These are phyloP conservation scores for Moniliella sp. DNA, from an alignment of 1,284 basidiomycete genomes.

Conservation along the genomic window DNA sequence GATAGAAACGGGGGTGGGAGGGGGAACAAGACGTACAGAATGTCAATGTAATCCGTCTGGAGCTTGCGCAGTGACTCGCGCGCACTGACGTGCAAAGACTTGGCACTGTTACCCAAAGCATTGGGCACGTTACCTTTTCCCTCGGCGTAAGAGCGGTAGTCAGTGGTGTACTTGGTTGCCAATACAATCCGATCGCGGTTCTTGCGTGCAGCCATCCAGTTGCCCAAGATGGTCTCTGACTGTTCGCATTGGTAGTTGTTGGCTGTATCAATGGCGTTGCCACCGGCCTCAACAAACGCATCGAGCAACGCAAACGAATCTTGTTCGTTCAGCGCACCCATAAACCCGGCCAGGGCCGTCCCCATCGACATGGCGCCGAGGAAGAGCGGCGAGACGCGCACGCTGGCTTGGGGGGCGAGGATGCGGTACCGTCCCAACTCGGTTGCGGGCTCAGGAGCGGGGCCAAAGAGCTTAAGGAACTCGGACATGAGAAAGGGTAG, in stretches of 20 bases:
- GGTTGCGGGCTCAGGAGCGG: too few species aligned
- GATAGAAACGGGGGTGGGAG: too few species aligned
- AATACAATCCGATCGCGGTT: slow-evolving; percentile 43
- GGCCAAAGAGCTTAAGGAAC: too few species aligned
- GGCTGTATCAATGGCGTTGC: slow-evolving; percentile 43
- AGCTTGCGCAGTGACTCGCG: too few species aligned
- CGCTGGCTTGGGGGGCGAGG: slow-evolving; percentile 37
- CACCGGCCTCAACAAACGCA: slow-evolving; percentile 18
- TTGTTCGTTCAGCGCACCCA: slow-evolving; percentile 8
- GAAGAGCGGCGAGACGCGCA: slow-evolving; percentile 39
- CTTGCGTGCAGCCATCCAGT: slow-evolving; percentile 41
- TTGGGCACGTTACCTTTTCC: too few species aligned
- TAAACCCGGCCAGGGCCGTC: slow-evolving; percentile 25
- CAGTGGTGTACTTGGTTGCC: too few species aligned
- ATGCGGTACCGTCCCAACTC: slow-evolving; percentile 37
- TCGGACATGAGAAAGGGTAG: too few species aligned
- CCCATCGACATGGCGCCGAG: slow-evolving; percentile 41
- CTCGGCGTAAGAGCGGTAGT: too few species aligned
- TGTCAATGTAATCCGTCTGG: too few species aligned
- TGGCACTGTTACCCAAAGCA: too few species aligned
- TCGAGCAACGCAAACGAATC: slow-evolving; percentile 12
- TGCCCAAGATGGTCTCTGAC: slow-evolving; percentile 42
- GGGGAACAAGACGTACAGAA: too few species aligned
- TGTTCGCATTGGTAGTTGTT: slow-evolving; percentile 40
- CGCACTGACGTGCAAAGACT: too few species aligned